Conservation (phyloP, 2,329 filamentous ascomycete species). For the Aspergillus texensis region DNA sequence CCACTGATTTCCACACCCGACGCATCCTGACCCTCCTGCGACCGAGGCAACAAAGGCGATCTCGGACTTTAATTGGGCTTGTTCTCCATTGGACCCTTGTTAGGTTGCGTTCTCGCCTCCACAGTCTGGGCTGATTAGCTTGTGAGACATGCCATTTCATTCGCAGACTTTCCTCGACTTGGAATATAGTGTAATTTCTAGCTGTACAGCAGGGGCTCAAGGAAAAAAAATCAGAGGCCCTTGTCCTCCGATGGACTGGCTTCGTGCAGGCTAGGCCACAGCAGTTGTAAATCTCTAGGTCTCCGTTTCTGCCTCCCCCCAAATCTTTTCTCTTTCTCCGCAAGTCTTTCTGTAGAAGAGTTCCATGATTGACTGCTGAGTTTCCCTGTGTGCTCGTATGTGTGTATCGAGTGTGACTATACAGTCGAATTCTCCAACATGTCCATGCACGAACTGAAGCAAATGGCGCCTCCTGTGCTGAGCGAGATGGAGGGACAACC, state of each 20-base stretch:
- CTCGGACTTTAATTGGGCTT: not conserved
- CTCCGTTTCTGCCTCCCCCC: not conserved
- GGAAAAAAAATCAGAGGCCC: not conserved
- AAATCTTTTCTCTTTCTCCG: not conserved
- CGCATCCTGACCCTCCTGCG: not conserved
- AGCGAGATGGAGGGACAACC: conserved; percentile 16
- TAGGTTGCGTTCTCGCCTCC: not conserved
- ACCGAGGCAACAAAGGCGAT: not conserved
- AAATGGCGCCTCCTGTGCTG: conserved; percentile 11
- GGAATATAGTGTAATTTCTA: not conserved
- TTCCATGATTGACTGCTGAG: too few species aligned
- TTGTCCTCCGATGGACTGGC: not conserved
- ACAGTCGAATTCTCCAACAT: not conserved
- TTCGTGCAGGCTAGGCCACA: too few species aligned
- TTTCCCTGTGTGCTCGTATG: not conserved
- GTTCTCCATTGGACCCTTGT: not conserved
- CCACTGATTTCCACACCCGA: not conserved
- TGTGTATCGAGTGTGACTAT: not conserved
- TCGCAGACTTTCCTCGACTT: not conserved
- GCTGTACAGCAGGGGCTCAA: not conserved
- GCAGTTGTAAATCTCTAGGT: not conserved
- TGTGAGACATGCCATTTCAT: not conserved
- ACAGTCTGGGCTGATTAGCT: not conserved
- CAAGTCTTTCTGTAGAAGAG: not conserved
- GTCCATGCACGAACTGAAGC: conserved; percentile 12